A percentile compares a stretch with the other conserved stretches of the same genome.
phyloP scores from a whole-genome alignment of 192 early-diverging fungal genomes.

The Lobosporangium transversale region DNA sequence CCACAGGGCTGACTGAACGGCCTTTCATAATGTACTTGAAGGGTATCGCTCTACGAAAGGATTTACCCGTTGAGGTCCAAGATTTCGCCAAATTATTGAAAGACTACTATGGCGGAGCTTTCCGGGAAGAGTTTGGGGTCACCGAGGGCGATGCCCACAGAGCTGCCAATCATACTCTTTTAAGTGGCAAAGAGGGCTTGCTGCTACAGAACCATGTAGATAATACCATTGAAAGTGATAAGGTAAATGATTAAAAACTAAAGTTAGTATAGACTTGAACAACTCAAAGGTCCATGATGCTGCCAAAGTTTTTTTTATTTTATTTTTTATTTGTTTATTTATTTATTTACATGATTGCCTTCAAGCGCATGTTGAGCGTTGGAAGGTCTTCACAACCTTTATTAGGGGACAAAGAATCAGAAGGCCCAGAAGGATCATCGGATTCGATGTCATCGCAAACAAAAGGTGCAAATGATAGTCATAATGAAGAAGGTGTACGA shows the following conservation, averaged over 20 bases:
- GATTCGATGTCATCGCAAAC: conserved; percentile 8
- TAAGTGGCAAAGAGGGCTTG: conserved; percentile 20
- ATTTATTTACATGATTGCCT: not conserved
- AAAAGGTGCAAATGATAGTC: not conserved
- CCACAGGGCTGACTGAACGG: conserved; percentile 8
- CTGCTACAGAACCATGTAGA: conserved; percentile 13
- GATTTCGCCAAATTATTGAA: not conserved
- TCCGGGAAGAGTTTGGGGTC: conserved; percentile 8
- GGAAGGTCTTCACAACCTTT: not conserved
- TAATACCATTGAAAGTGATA: conserved; percentile 13
- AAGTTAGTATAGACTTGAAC: no score
- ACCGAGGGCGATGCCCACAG: conserved; percentile 11
- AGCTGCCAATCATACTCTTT: conserved; percentile 9
- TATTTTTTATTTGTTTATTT: no score
- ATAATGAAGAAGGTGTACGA: no score
- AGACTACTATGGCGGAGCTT: conserved; percentile 5
- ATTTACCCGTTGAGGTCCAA: conserved; percentile 1
- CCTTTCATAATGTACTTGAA: conserved; percentile 7
- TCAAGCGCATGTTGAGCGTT: conserved; percentile 2
- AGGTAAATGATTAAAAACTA: conserved; percentile 16
- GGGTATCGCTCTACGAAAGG: conserved; percentile 8
- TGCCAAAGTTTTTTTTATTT: not conserved
- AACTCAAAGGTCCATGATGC: not conserved
- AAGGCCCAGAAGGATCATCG: no score
- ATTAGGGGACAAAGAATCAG: conserved; percentile 1